Evolutionary conservation across 2,329 filamentous ascomycete species (phyloP), one percentile per base, ranked within the genome.

Genomic region (Magnaporthiopsis poae): DNA sequence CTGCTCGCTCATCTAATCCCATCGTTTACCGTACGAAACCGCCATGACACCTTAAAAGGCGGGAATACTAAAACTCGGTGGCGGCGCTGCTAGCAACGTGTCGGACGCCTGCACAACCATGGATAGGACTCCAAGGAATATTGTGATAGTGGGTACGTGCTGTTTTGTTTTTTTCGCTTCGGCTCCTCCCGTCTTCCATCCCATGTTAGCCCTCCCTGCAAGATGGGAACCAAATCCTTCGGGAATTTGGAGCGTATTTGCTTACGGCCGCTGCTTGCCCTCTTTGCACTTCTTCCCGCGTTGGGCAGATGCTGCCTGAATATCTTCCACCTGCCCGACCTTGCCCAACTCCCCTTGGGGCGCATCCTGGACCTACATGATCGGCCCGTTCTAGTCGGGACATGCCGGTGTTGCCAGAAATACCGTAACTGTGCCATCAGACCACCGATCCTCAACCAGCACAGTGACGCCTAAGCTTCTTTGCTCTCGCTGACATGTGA

Each of bases 141-240:
- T 84, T 62, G 80, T 84, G 69, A 82, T 85, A 67, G 75, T 85
- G 67, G 76, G 76, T 77, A 70, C 60, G 74, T 70, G n/a, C 59
- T 25, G 18, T n/a, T 52, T 59, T 65, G 21, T n/a, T 33, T 65
- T 33, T 65, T 21, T 25, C 25, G 29, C 59, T 61, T 1, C 5
- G 13, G 7, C 15, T 18, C 56, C 31, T 62, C 52, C n/a, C 18
- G 12, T 56, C 29, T 31, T 29, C 18, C 63, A 35, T 35, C 27
- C 59, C 62, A 33, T n/a, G 27, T 18, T 62, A 33, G 27, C 59
- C 1, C 15, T 18, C 3, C 15, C 39, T 46, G 39, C 13, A 46
- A 46, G 13, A n/a, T 56, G 46, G 46, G 2, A 56, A 11, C 9
- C 35, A 36, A n/a, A 9, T 7, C 21, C 11, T 1, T 7, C 15